Evolutionary conservation across 306 rosid genomes (phyloP), one percentile per base, ranked within the genome.

Genomic region (Prunus armeniaca): DNA sequence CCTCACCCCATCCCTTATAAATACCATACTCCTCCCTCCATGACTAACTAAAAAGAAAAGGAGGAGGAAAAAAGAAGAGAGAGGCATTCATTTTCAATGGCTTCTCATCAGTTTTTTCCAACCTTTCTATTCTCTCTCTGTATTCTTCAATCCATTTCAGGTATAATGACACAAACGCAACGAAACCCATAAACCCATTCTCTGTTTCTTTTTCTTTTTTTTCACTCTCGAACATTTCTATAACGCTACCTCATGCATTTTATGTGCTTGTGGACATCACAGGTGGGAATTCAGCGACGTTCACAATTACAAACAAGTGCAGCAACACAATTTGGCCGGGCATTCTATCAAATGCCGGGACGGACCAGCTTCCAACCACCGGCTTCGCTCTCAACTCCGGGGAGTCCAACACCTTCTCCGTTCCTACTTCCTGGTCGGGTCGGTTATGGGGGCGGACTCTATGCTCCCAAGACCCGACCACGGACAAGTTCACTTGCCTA

Each of bases 301-400:
- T 94, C 76, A 87, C 94, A 4, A 73, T 94, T 3, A 38, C 80
- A 2, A 90, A 91, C 80, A 66, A 88, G 68, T 94, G 98, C 69
- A 80, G 84, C 75, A 86, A 89, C 79, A 79, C 95, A 0, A 84
- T 94, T 2, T 94, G 97, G 97, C 97, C 98, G 0, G 97, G 96
- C 54, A 76, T 91, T 76, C 54, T 93, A 28, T 90, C 98, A 1
- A 65, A 81, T 30, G 95, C 97, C 0, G 98, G 96, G 11, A 88
- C 90, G 2, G n/a, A 85, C 1, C 90, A 79, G 34, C 91, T 89
- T 13, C 49, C 93, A 55, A 82, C 87, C 38, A 93, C 96, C 1
- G 98, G 98, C 12, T 94, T 94, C 25, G 54, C 58, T 2, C 86
- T 94, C 8, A 88, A 77, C 1, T 70, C 94, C 0, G 90, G 86